Conservation (phyloP, 2,329 filamentous ascomycete genomes). For the Phoma sp. region DNA sequence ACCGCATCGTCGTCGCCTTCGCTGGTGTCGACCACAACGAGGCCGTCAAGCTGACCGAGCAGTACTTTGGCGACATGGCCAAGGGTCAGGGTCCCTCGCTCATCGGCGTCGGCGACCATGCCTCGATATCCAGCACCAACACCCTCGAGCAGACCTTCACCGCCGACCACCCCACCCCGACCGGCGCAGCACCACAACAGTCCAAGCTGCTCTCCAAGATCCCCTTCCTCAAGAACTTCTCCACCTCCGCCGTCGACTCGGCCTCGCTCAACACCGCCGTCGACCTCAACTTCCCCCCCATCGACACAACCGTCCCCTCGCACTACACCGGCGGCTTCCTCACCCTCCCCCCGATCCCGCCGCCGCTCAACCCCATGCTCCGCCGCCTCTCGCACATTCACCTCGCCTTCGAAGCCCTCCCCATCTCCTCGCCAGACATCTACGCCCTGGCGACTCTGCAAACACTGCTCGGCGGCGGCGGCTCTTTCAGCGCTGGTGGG, state of each 20-base stretch:
- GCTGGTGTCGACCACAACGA: conserved; percentile 84
- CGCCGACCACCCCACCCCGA: conserved; percentile 44
- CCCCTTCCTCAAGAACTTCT: conserved; percentile 89
- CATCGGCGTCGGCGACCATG: conserved; percentile 38
- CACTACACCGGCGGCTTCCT: conserved; percentile 95
- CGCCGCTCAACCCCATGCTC: conserved; percentile 76
- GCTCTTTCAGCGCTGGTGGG: conserved; percentile 94
- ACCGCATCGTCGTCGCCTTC: conserved; percentile 93
- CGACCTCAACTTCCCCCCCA: conserved; percentile 55
- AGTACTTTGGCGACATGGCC: conserved; percentile 93
- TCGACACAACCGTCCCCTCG: conserved; percentile 68
- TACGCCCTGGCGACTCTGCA: conserved; percentile 96
- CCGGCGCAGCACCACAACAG: conserved; percentile 56
- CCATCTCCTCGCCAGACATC: conserved; percentile 89
- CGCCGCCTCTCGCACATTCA: conserved; percentile 91
- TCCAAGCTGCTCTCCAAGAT: conserved; percentile 79
- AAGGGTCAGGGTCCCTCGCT: conserved; percentile 55
- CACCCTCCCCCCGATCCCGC: conserved; percentile 79
- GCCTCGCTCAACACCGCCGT: conserved; percentile 60
- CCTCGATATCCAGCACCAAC: conserved; percentile 20
- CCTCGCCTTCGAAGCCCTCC: conserved; percentile 92
- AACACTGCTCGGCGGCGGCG: conserved; percentile 92
- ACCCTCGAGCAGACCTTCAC: conserved; percentile 56
- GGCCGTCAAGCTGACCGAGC: conserved; percentile 78
- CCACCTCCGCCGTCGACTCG: conserved; percentile 71